Evolutionary conservation across 306 rosid genomes (phyloP).

Genomic region (Vachellia pachyceras): DNA sequence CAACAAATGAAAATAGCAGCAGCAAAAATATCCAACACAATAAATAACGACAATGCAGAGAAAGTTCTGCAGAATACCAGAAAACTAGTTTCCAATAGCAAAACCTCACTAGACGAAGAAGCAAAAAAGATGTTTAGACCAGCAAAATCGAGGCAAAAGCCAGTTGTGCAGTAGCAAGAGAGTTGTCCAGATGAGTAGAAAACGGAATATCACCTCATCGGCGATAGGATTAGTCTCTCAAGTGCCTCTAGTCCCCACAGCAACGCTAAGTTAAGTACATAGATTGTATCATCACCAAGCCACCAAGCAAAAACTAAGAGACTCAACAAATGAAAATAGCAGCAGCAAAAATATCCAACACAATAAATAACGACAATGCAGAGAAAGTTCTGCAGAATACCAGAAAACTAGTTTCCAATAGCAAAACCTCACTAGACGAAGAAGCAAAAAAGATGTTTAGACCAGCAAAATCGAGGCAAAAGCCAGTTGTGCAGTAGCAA

Average conservation of each 20-base stretch:
- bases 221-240: neutral
- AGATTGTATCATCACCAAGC: neutral
- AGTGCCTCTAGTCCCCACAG: neutral
- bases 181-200: neutral
- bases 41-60: too few relatives aligned
- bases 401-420: neutral
- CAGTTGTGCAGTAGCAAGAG: neutral
- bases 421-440: neutral
- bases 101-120: neutral
- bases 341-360: neutral
- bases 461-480: neutral
- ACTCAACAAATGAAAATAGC: too few relatives aligned
- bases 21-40: neutral
- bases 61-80: neutral
- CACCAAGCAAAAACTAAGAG: neutral
- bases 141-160: neutral
- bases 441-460: neutral
- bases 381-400: neutral
- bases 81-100: neutral
- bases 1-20: neutral
- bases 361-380: too few relatives aligned
- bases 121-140: neutral
- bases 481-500: neutral
- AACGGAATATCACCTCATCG: neutral
- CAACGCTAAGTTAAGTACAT: neutral